Base-by-base conservation (phyloP, 2,329 filamentous ascomycete species). In the Pyrenophora tritici-repentis region DNA sequence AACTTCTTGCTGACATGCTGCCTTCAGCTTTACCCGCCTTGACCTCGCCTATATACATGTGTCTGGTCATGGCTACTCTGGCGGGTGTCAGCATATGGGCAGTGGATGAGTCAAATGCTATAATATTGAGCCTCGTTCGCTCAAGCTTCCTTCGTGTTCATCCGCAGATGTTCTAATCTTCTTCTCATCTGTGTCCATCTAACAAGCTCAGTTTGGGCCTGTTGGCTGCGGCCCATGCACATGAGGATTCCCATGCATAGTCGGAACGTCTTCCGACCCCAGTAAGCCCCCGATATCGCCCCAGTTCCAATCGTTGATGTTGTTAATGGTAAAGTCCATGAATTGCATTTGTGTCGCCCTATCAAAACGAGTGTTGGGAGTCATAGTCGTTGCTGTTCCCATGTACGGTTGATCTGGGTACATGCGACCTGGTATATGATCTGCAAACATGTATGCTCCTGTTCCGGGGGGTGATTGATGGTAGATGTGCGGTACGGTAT, bases 241-340 rank as follows among this genome's bases (percentile, higher is more conserved):
- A 39, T 52, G 44, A n/a, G 44, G 38, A 14, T 52, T 36, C 29
- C 44, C 49, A 35, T 35, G 43, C 39, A 52, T 44, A 37, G 50
- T 56, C 3, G 58, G 56, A 16, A 56, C 39, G 20, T 50, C 58
- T 18, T 67, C 61, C 5, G 57, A 47, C 3, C 64, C 62, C 7
- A 71, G 51, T 29, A 73, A 53, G 42, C 50, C 64, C 2, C 65
- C 66, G 37, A 73, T 38, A 45, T 73, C 68, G 9, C 55, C 65
- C 70, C 70, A 73, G 18, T 67, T 67, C 70, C 70, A 73, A 31
- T 71, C 68, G 8, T 70, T 60, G 7, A 73, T 70, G 20, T 69
- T 69, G 46, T 66, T 68, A 22, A 72, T 63, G 6, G 66, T 68
- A 47, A 72, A 73, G 42, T 73, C 68, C 70, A 72, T 72, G 42